Evolutionary conservation across 2,329 filamentous ascomycete species (phyloP).

Genomic region (Fusarium domesticum): DNA sequence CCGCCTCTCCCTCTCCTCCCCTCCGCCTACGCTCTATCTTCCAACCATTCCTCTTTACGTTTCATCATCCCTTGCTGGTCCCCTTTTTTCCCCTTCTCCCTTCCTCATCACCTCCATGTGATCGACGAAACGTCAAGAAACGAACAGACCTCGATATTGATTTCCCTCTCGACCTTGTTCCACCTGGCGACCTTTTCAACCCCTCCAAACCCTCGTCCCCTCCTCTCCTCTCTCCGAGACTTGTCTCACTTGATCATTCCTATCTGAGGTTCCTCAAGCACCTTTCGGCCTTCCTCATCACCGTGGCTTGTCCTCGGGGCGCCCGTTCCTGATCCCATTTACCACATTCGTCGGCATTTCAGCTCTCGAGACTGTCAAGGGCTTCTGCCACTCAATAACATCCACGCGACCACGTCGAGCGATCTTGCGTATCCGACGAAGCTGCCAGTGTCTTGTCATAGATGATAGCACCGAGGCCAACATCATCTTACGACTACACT

Average conservation of each 20-base stretch:
- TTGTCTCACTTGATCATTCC: conserved; percentile 19
- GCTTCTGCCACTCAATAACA: conserved; percentile 11
- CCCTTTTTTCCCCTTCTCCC: conserved; percentile 7
- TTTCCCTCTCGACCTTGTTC: neutral
- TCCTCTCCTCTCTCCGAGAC: conserved; percentile 10
- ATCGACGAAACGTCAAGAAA: neutral
- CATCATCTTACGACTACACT: conserved; percentile 8
- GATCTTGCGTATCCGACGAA: conserved; percentile 2
- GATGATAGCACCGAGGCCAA: conserved; percentile 8
- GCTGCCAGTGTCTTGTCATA: conserved; percentile 5
- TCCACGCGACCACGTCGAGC: conserved; percentile 7
- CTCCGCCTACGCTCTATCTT: no score
- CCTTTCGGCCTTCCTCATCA: neutral
- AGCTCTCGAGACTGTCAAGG: neutral
- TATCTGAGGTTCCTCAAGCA: conserved; percentile 9
- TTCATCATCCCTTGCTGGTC: neutral
- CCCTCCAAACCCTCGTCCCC: neutral
- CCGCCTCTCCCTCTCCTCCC: no score
- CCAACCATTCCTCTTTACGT: neutral
- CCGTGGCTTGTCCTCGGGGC: neutral
- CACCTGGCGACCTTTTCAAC: no score
- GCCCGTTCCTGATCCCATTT: neutral
- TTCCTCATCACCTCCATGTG: conserved; percentile 1
- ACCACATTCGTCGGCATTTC: neutral
- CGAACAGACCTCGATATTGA: neutral